Base-by-base conservation (phyloP, 805 yeast genomes). In the Kuraishia ogatae region DNA sequence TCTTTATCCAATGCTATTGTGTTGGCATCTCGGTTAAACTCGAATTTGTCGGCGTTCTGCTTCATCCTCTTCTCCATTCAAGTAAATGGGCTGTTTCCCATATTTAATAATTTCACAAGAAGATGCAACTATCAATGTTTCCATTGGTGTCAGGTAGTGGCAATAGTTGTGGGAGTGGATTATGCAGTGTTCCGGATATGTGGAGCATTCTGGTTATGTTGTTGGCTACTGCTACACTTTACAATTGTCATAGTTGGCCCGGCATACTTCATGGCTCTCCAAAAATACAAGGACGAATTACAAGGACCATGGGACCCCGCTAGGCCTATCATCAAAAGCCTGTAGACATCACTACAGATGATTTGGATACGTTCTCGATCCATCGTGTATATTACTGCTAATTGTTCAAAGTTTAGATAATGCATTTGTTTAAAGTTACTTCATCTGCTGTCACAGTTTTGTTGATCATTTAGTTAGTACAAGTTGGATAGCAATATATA, bases 231-330 rank as follows among this genome's bases (percentile, higher is more conserved):
- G 1, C 63, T 79, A 5, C 83, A 83, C 55, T 60, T 75, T 0
- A 63, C 73, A 48, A 78, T 88, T 1, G 67, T 76, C 2, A 68
- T 86, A 8, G 71, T 81, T 1, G 77, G 89, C 22, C 97, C 97
- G 1, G 75, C 77, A 53, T 85, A 89, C 70, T 85, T 89, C 61
- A 69, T 89, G 51, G 77, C 76, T 29, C 71, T 90, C 47, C 97
- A 89, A 64, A 80, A 81, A 66, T 89, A 89, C 66, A 89, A 89
- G 67, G 88, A 84, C 65, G 96, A 89, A 66, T 72, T 89, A 53
- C 92, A 87, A 66, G 97, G 97, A 0, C 97, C 97, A 0, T 89
- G 97, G 97, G 97, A 89, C 66, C 82, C 87, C 1, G 96, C 96
- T 5, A 83, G 80, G 64, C 96, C 96, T 1, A 73, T 81, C 8